Base-by-base conservation (phyloP, 306 rosid species). In the Lupinus albus region DNA sequence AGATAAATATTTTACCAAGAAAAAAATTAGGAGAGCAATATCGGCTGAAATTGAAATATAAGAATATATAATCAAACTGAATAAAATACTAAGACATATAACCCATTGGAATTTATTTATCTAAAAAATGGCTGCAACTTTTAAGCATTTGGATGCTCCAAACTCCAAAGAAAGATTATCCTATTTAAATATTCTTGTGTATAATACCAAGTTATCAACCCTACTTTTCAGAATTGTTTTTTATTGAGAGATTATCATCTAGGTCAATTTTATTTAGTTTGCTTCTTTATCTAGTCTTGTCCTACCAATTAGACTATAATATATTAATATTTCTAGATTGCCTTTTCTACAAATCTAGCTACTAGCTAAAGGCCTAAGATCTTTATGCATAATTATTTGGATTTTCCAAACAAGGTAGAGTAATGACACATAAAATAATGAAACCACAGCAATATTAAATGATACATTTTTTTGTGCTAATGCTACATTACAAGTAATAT, bases 81-180 rank as follows among this genome's bases (percentile, higher is more conserved):
- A 28, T 28, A 28, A 3, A 48, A 48, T 48, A 32, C 30, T 20
- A 32, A 48, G 46, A 65, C 14, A 64, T 64, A 13, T 48, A 30
- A 21, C 3, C 13, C n/a, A 36, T 17, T 48, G 1, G 8, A 10
- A 11, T 50, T 10, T 32, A 47, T 16, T 32, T 50, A 10, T 3
- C 38, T 18, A 7, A 53, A 53, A n/a, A n/a, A n/a, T 68, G 63
- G 52, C 53, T 68, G 15, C 54, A 54, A 50, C 9, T 7, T 46
- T 36, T 67, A 5, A 52, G 18, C 46, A 15, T 44, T 54, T 53
- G 63, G 67, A 35, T 1, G 17, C 72, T 33, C 49, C n/a, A 64
- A 11, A 46, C 72, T 33, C 49, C n/a, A 64, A 11, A 46, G 60
- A 28, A 64, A 28, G 77, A 64, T 47, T 14, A 6, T 10, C 70